Percentiles rank a stretch among this genome's conserved stretches.
phyloP scores from a whole-genome alignment of 2,329 filamentous ascomycete genomes.

The Lojkania enalia region DNA sequence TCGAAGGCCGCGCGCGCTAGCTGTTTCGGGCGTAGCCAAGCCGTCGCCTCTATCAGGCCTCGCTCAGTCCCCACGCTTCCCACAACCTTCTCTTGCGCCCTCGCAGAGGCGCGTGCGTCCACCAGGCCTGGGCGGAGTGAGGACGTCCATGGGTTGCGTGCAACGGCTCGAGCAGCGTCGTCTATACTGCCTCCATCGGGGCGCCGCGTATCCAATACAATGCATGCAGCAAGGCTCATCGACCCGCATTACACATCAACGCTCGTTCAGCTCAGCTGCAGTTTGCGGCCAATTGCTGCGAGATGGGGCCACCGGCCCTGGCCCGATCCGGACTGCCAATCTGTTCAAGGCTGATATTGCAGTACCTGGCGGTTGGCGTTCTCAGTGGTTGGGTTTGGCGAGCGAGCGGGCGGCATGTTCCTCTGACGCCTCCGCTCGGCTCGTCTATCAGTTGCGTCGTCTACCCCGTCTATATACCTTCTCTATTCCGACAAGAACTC shows the following conservation, averaged over 20 bases:
- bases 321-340: slow-evolving; percentile 15
- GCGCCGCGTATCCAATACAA: slow-evolving; percentile 9
- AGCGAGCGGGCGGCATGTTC: slow-evolving; percentile 4
- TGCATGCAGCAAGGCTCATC: slow-evolving; percentile 4
- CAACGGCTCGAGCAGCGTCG: too few species aligned
- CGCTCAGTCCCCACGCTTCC: too few species aligned
- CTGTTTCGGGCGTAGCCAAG: too few species aligned
- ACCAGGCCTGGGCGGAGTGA: too few species aligned
- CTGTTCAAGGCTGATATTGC: slow-evolving; percentile 10
- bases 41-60: too few species aligned
- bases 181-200: too few species aligned
- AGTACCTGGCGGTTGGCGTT: slow-evolving; percentile 8
- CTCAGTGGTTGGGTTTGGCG: slow-evolving; percentile 6
- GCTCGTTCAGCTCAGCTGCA: slow-evolving; percentile 10
- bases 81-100: too few species aligned
- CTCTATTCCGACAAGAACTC: neutral
- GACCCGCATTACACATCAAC: slow-evolving; percentile 8
- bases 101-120: too few species aligned
- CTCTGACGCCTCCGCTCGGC: neutral
- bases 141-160: too few species aligned
- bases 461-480: neutral
- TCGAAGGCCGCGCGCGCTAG: neutral
- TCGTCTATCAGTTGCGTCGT: neutral
- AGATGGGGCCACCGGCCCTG: neutral
- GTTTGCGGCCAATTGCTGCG: slow-evolving; percentile 5